Evolutionary conservation across 352 stramenopile species (phyloP).

Genomic region (Globisporangium polare): DNA sequence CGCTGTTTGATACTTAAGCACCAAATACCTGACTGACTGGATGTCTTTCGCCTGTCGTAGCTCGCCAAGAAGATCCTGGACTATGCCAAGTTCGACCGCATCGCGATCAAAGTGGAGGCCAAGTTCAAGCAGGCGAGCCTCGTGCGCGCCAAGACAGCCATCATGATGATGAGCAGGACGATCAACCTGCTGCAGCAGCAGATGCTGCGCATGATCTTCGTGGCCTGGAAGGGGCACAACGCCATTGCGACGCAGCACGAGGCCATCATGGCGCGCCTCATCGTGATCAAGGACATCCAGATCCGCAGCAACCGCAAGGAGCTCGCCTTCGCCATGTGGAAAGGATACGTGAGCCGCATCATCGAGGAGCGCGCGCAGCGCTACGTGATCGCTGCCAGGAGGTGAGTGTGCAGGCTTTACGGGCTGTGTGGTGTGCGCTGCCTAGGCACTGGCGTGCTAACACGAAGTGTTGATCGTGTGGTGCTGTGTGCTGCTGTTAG

Average conservation of each 20-base stretch:
- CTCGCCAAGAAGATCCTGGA: slow-evolving; percentile 68
- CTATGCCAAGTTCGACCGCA: slow-evolving; percentile 76
- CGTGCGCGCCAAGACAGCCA: slow-evolving; percentile 63
- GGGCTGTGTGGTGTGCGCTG: not conserved
- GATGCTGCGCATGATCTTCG: slow-evolving; percentile 76
- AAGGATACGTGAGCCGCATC: slow-evolving; percentile 41
- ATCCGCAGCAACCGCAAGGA: slow-evolving; percentile 36
- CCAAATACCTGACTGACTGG: not conserved
- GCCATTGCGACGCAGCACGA: slow-evolving; percentile 36
- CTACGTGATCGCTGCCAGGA: slow-evolving; percentile 46
- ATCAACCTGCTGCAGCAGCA: slow-evolving; percentile 47
- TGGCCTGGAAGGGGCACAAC: slow-evolving; percentile 73
- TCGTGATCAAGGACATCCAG: slow-evolving; percentile 68
- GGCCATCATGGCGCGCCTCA: slow-evolving; percentile 52
- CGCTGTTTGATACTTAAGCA: not conserved
- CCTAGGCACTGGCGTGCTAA: too few species aligned
- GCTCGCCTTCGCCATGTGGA: slow-evolving; percentile 56
- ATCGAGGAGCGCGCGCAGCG: slow-evolving; percentile 60
- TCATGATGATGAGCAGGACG: slow-evolving; percentile 82
- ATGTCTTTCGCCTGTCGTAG: slow-evolving; percentile 17
- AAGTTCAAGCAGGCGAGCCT: slow-evolving; percentile 79
- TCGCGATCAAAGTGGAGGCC: slow-evolving; percentile 67
- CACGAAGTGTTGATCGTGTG: too few species aligned
- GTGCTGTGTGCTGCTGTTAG: slow-evolving; percentile 16
- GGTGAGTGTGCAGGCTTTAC: slow-evolving; percentile 17